These are phyloP conservation scores for Cucurbitaria berberidis DNA, from an alignment of 2,329 filamentous ascomycete species.

Conservation along the genomic window DNA sequence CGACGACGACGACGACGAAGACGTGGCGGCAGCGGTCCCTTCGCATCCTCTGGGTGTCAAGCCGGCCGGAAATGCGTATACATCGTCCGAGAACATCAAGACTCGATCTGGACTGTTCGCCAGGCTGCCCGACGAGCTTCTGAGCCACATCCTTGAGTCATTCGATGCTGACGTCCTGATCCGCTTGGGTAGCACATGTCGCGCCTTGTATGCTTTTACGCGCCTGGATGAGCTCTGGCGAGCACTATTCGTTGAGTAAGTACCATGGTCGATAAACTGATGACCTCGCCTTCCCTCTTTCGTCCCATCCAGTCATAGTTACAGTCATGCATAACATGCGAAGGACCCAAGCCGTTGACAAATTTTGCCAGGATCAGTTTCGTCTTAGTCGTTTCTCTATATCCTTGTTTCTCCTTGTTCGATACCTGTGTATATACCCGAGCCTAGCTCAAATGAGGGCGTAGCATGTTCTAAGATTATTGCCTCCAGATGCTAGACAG, in stretches of 20 bases:
- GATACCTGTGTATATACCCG: background rate
- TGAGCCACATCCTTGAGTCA: constrained; percentile 76
- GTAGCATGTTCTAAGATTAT: background rate
- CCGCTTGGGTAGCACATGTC: constrained; percentile 77
- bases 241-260: constrained; percentile 81
- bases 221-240: constrained; percentile 90
- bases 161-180: constrained; percentile 70
- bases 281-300: constrained; percentile 2
- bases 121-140: constrained; percentile 77
- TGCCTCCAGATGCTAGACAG: background rate
- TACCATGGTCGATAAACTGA: constrained; percentile 33
- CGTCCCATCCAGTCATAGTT: constrained; percentile 11
- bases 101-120: constrained; percentile 69
- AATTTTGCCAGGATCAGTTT: background rate
- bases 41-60: constrained; percentile 83
- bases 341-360: background rate
- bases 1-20: constrained; percentile 30
- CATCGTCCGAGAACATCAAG: constrained; percentile 70
- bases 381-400: background rate
- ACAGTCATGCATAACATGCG: constrained; percentile 3
- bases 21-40: constrained; percentile 66
- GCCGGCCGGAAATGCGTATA: constrained; percentile 83
- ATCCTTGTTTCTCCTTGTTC: background rate
- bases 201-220: constrained; percentile 84
- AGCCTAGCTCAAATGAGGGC: background rate